Conservation (phyloP, 129 eudicot species). For the Artemisia tridentata region DNA sequence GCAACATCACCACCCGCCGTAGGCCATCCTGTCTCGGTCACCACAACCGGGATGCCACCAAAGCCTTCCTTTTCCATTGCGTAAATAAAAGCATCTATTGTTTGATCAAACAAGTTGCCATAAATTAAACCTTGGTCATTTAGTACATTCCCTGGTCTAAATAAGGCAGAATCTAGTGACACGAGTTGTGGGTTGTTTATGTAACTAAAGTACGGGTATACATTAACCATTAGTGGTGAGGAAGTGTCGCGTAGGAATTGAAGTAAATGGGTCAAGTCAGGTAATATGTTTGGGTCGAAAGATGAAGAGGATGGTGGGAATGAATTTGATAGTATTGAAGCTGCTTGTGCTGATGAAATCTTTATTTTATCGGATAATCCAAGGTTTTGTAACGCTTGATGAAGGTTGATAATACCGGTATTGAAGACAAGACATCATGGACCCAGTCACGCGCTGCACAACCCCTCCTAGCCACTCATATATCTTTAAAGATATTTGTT, state of each 20-base stretch:
- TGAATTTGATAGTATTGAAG: constrained; percentile 50
- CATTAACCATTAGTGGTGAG: constrained; percentile 77
- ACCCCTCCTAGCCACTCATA: too few species aligned
- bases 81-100: constrained; percentile 60
- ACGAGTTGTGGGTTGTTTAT: constrained; percentile 42
- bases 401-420: constrained; percentile 47
- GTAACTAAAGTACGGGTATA: constrained; percentile 75
- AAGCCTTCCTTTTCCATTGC: constrained; percentile 77
- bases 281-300: constrained; percentile 39
- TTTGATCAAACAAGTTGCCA: constrained; percentile 62
- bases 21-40: constrained; percentile 89
- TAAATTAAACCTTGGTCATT: constrained; percentile 43
- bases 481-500: too few species aligned
- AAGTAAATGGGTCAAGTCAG: constrained; percentile 40
- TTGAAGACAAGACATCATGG: too few species aligned
- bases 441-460: too few species aligned
- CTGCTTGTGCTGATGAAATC: constrained; percentile 61
- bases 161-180: constrained; percentile 51
- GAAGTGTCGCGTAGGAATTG: constrained; percentile 47
- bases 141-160: constrained; percentile 32
- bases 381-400: constrained; percentile 58
- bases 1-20: constrained; percentile 64
- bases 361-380: constrained; percentile 46
- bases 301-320: constrained; percentile 66
- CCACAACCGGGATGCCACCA: constrained; percentile 54